Conservation (phyloP, 176 grass and related monocot genomes). For the Triticum turgidum region DNA sequence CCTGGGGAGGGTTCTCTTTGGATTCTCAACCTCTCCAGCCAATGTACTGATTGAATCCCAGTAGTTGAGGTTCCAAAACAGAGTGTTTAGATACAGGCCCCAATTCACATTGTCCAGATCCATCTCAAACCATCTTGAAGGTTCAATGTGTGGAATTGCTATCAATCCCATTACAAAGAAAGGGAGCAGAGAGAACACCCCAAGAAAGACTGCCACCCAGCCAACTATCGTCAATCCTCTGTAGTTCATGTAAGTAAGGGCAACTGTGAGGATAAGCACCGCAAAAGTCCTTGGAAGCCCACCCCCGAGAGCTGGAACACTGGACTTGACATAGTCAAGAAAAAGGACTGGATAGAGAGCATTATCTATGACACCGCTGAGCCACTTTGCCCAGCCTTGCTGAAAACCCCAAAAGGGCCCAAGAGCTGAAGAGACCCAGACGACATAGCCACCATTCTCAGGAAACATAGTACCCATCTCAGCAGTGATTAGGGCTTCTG, state of each 20-base stretch:
- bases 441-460: slow-evolving; percentile 85
- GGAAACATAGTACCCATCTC: slow-evolving; percentile 97
- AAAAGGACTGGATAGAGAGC: slow-evolving; percentile 89
- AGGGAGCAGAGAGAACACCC: slow-evolving; percentile 74
- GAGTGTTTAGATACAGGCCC: slow-evolving; percentile 83
- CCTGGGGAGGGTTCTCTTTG: slow-evolving; percentile 70
- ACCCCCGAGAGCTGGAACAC: slow-evolving; percentile 55
- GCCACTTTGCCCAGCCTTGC: slow-evolving; percentile 96
- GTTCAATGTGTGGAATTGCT: slow-evolving; percentile 62
- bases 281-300: slow-evolving; percentile 57
- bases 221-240: slow-evolving; percentile 46
- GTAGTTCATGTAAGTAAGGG: slow-evolving; percentile 90
- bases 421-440: slow-evolving; percentile 84
- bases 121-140: slow-evolving; percentile 39
- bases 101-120: slow-evolving; percentile 67
- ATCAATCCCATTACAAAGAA: slow-evolving; percentile 85
- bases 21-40: slow-evolving; percentile 84
- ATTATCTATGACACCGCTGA: slow-evolving; percentile 89
- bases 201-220: slow-evolving; percentile 74
- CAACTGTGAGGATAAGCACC: slow-evolving; percentile 45
- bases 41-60: slow-evolving; percentile 98
- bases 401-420: slow-evolving; percentile 94
- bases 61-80: slow-evolving; percentile 97
- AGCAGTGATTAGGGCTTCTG: slow-evolving; percentile 83
- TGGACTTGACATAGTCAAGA: slow-evolving; percentile 86